Evolutionary conservation across 305 asterid species (phyloP), one percentile per base, ranked within the genome.

Genomic region (Vinca major): DNA sequence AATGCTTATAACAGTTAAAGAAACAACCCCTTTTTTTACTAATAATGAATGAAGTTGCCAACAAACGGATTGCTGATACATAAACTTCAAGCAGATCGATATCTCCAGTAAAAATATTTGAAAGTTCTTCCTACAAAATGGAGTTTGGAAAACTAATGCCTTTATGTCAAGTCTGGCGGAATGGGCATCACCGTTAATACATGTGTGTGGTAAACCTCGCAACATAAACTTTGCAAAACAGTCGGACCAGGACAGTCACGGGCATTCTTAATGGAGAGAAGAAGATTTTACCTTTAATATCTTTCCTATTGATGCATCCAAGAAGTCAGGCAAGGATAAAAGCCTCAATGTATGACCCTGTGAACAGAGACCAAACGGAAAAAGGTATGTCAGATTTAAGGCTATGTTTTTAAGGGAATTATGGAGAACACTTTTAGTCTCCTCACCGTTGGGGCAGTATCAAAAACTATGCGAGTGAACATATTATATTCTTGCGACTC

Each of bases 401-500:
- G 62, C 77, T 50, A 10, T 40, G 39, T 51, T 47, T 39, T 66
- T 57, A 64, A 45, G 40, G 50, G 52, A 76, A 62, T 67, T 62
- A 44, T 71, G 26, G 66, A 56, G 62, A 45, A 57, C 47, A 56
- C 33, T 51, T 41, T 16, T 16, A 49, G n/a, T 60, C 16, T 65
- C 65, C 86, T 80, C 76, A 91, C 97, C 68, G 96, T 91, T 45
- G 97, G 97, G 64, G 97, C 97, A 0, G 96, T 91, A 72, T 91
- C 91, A 70, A 91, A 91, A 77, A 91, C 95, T 70, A 88, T 84
- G 26, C 96, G 88, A 5, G 86, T 87, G 78, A 85, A 91, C 82
- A 71, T 82, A 70, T 66, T 81, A 69, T 85, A 87, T 77, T 88
- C 89, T 60, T 81, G 82, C 14, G 92, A 87, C 67, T 88, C 97